Evolutionary conservation across 768 basidiomycete species (phyloP), one percentile per base, ranked within the genome.

Genomic region (Tylopilus plumbeoviolaceoides): DNA sequence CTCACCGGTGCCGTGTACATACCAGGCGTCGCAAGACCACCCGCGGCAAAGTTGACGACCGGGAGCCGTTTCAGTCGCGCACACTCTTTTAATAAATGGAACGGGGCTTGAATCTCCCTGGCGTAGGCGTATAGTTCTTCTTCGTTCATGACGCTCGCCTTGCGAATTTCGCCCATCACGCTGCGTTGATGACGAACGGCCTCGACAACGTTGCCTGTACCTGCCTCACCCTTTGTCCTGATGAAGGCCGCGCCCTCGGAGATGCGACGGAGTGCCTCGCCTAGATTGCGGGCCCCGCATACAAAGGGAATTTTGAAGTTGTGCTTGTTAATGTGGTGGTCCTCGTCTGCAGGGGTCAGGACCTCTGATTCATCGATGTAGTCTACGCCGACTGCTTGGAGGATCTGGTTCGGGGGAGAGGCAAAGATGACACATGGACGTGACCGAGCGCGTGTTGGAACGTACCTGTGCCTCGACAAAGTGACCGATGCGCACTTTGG

Each of bases 171-270:
- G 60, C 82, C 74, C 73, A 81, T 84, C 53, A 98, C 84, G 17
- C 87, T 75, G 36, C 97, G 86, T 56, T 86, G 82, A 74, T 99
- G 95, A 55, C 92, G 84, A 50, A 98, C 97, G 23, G 97, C 97
- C 70, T 93, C 91, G 51, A 92, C 88, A 44, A 92, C 87, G 65
- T 93, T 93, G 39, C 91, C 91, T 0, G 91, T 92, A 18, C 91
- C 91, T 17, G 87, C 87, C 70, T 91, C 88, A 50, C 93, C 95
- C 73, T 98, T 99, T 53, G 95, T 98, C 60, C 97, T 92, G 73
- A 99, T 94, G 80, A 98, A 94, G 0, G 97, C 92, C 2, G 95
- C 95, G 43, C 97, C 97, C 70, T 99, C 97, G 21, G 90, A 91
- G 62, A 99, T 97, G 56, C 97, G 85, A 38, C 97, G 86, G 6